Evolutionary conservation across 2,329 filamentous ascomycete species (phyloP).

Genomic region (Fusarium guadeloupense): DNA sequence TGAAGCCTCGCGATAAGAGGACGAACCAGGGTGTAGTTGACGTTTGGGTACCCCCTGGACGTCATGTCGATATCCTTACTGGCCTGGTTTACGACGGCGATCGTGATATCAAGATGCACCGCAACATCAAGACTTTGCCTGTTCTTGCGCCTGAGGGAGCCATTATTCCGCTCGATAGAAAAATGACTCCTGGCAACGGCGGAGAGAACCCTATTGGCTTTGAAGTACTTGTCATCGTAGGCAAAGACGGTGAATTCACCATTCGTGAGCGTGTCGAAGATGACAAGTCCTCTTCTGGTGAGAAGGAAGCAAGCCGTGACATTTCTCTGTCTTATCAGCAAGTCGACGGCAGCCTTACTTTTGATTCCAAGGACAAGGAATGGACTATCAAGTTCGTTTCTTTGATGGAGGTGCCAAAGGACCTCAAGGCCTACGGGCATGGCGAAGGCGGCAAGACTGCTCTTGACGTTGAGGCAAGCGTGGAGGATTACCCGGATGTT

Average conservation of each 20-base stretch:
- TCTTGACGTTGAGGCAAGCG: background rate
- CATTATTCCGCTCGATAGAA: slow-evolving; percentile 64
- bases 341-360: slow-evolving; percentile 4
- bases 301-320: background rate
- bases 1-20: slow-evolving; percentile 56
- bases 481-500: slow-evolving; percentile 22
- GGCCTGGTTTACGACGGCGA: slow-evolving; percentile 66
- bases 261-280: slow-evolving; percentile 57
- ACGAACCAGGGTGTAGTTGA: slow-evolving; percentile 59
- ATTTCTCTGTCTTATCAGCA: slow-evolving; percentile 8
- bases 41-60: slow-evolving; percentile 65
- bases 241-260: slow-evolving; percentile 58
- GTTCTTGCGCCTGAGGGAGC: slow-evolving; percentile 65
- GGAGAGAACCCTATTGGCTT: slow-evolving; percentile 56
- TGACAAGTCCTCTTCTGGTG: background rate
- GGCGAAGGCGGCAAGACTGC: background rate
- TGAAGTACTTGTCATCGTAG: slow-evolving; percentile 60
- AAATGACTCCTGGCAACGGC: slow-evolving; percentile 56
- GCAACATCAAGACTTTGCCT: slow-evolving; percentile 59
- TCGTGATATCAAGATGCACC: slow-evolving; percentile 60
- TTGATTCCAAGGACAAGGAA: slow-evolving; percentile 1
- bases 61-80: slow-evolving; percentile 67
- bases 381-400: slow-evolving; percentile 35
- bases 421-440: slow-evolving; percentile 1
- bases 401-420: background rate